A percentile compares a stretch with the other conserved stretches of the same genome.
phyloP scores from a whole-genome alignment of 371 early-diverging fungal species.

The Actinomortierella ambigua region DNA sequence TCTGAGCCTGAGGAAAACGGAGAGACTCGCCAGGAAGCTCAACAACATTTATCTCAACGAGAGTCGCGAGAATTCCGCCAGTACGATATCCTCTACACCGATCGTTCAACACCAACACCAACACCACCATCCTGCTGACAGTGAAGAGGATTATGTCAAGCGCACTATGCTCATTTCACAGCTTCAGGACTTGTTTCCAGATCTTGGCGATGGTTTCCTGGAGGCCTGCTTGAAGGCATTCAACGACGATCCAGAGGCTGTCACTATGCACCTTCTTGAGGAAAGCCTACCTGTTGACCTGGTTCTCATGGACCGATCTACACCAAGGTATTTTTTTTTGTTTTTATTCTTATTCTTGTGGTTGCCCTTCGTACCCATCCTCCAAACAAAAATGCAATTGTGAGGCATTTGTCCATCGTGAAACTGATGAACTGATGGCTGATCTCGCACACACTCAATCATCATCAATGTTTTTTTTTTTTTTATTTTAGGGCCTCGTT shows the following conservation, averaged over 20 bases:
- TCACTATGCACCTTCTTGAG: conserved; percentile 80
- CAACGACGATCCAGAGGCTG: conserved; percentile 66
- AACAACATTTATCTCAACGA: conserved; percentile 18
- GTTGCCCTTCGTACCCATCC: too few relatives aligned
- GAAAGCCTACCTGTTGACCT: conserved; percentile 70
- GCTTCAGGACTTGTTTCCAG: conserved; percentile 84
- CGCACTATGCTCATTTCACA: conserved; percentile 70
- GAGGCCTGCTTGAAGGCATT: conserved; percentile 78
- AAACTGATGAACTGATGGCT: too few relatives aligned
- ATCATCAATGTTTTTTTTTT: neutral
- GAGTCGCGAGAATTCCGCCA: conserved; percentile 12
- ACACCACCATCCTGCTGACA: conserved; percentile 6
- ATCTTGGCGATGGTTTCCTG: conserved; percentile 87
- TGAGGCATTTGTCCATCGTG: too few relatives aligned
- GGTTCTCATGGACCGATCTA: conserved; percentile 65
- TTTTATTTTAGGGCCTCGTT: neutral
- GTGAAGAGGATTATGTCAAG: conserved; percentile 54
- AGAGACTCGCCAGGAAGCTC: conserved; percentile 26
- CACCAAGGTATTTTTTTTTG: conserved; percentile 48
- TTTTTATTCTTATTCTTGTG: neutral
- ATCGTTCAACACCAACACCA: neutral
- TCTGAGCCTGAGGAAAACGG: conserved; percentile 19
- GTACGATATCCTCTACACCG: conserved; percentile 17
- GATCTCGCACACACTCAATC: too few relatives aligned
- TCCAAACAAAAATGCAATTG: too few relatives aligned